Conservation (phyloP, 768 basidiomycete species). For the Sarcomyxa edulis region DNA sequence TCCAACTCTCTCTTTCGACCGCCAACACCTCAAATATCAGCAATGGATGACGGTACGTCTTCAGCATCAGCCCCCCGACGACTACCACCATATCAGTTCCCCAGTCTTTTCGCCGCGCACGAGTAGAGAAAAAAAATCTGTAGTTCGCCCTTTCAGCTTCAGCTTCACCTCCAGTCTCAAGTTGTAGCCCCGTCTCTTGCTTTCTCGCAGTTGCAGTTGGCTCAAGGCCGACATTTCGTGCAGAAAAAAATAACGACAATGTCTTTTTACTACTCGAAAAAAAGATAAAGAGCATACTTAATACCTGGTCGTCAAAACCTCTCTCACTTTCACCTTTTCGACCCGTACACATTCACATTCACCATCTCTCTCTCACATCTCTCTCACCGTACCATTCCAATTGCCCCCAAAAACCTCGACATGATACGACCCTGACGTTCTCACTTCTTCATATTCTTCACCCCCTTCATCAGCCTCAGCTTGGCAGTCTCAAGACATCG, state of each 20-base stretch:
- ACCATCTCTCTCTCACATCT: too few species aligned
- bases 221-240: constrained; percentile 33
- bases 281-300: not conserved
- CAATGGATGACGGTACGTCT: constrained; percentile 73
- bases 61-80: constrained; percentile 63
- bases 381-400: constrained; percentile 2
- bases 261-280: constrained; percentile 4
- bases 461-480: constrained; percentile 37
- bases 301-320: too few species aligned
- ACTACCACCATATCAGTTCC: constrained; percentile 48
- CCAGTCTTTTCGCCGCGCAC: constrained; percentile 3
- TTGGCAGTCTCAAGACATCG: constrained; percentile 83
- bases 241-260: constrained; percentile 2
- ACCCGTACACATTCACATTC: not conserved
- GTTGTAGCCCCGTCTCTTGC: too few species aligned
- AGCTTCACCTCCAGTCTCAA: constrained; percentile 5
- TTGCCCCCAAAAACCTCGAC: constrained; percentile 4
- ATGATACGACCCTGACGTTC: constrained; percentile 8
- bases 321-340: not conserved
- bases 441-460: constrained; percentile 12
- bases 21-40: constrained; percentile 19
- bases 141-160: constrained; percentile 18
- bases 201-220: constrained; percentile 33
- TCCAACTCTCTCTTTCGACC: too few species aligned
- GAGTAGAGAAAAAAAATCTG: constrained; percentile 10